A percentile compares a stretch with the other conserved stretches of the same genome.
These are phyloP conservation scores for Suhomyces faveliae DNA, from an alignment of 805 yeast genomes.

Conservation along the genomic window DNA sequence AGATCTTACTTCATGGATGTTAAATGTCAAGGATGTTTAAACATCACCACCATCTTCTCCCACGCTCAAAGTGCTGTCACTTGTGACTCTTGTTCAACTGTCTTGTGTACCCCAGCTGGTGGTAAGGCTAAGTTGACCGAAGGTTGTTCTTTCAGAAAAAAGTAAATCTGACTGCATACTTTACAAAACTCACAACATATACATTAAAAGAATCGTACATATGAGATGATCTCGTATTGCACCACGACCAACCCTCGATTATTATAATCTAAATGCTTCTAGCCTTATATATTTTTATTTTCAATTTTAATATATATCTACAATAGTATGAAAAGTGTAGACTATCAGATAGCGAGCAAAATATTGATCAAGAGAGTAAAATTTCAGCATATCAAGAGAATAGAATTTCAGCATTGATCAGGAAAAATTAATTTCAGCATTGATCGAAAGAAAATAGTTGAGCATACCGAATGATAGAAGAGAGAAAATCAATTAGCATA, in stretches of 20 bases:
- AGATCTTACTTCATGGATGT: constrained; percentile 99
- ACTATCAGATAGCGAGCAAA: no score
- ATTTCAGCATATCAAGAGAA: no score
- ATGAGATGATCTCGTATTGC: not conserved
- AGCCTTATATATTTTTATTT: constrained; percentile 4
- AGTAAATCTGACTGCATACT: constrained; percentile 49
- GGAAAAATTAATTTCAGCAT: no score
- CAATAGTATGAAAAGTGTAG: not conserved
- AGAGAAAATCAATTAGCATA: no score
- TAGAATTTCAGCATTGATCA: no score
- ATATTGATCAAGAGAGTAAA: no score
- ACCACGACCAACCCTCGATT: constrained; percentile 2
- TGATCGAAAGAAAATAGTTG: no score
- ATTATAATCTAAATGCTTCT: not conserved
- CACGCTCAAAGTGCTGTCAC: constrained; percentile 99
- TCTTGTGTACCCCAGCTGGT: constrained; percentile 98
- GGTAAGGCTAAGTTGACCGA: constrained; percentile 99
- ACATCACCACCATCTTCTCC: constrained; percentile 98
- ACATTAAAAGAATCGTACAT: constrained; percentile 4
- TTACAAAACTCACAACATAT: not conserved
- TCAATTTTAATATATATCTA: constrained; percentile 4
- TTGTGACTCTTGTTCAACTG: constrained; percentile 98
- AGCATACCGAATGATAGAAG: no score
- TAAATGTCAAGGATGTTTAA: constrained; percentile 98
- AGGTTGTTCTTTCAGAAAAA: constrained; percentile 99